phyloP scores from a whole-genome alignment of 139 green algal species.

The Chlorella sp. region DNA sequence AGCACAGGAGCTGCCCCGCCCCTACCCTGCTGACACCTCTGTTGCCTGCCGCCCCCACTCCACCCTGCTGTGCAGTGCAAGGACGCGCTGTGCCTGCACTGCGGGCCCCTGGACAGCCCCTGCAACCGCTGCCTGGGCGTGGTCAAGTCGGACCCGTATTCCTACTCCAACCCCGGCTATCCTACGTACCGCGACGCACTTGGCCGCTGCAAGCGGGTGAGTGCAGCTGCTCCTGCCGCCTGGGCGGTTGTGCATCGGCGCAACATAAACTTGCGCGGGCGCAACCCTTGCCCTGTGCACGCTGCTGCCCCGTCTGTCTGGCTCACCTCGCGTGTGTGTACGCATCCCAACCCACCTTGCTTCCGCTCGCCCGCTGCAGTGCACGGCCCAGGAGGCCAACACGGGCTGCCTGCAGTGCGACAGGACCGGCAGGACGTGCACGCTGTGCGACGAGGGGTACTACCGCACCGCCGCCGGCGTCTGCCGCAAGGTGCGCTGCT shows the following conservation, averaged over 20 bases:
- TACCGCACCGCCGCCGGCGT: neutral
- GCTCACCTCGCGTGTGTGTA: neutral
- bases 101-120: neutral
- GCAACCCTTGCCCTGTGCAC: too few relatives aligned
- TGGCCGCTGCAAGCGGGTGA: neutral
- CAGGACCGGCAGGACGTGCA: neutral
- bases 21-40: neutral
- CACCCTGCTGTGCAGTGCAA: neutral
- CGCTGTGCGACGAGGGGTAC: slow-evolving; percentile 12
- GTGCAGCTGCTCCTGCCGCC: neutral
- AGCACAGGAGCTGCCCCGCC: neutral
- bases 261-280: too few relatives aligned
- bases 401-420: slow-evolving; percentile 18
- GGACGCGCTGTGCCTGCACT: neutral
- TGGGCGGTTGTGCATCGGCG: neutral
- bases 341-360: neutral
- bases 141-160: neutral
- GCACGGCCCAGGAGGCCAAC: neutral
- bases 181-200: neutral
- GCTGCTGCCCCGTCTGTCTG: neutral
- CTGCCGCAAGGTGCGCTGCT: neutral
- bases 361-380: neutral
- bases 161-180: neutral
- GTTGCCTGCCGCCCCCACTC: neutral
- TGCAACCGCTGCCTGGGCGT: neutral